Conservation (phyloP, 805 yeast genomes). For the Cyberlindnera amylophila region DNA sequence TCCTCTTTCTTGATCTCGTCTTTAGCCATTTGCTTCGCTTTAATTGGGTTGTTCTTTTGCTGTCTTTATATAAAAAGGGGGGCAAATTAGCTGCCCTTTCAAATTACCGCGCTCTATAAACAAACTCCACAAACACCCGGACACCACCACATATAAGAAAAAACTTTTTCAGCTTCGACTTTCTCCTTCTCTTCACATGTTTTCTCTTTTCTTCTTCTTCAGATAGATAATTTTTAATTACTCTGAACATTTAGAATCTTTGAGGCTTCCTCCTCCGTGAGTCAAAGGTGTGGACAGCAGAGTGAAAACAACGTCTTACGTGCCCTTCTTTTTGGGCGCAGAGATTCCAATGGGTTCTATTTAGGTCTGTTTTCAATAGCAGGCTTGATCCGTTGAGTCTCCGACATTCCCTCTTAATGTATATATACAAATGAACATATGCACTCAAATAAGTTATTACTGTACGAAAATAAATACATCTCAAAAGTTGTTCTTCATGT, state of each 20-base stretch:
- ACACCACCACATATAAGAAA: not conserved
- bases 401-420: slow-evolving; percentile 7
- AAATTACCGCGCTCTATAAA: no score
- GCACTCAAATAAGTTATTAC: not conserved
- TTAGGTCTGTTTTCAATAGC: not conserved
- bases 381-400: slow-evolving; percentile 1
- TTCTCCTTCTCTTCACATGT: not conserved
- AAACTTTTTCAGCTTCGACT: slow-evolving; percentile 10
- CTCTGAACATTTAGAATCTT: slow-evolving; percentile 42
- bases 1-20: slow-evolving; percentile 13
- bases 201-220: slow-evolving; percentile 21
- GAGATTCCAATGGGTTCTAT: slow-evolving; percentile 3
- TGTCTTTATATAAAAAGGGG: not conserved
- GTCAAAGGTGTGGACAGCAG: slow-evolving; percentile 50
- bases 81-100: no score
- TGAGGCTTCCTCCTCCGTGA: slow-evolving; percentile 28
- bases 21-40: slow-evolving; percentile 12
- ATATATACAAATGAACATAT: not conserved
- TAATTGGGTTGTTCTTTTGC: slow-evolving; percentile 1
- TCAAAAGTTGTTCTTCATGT: slow-evolving; percentile 58
- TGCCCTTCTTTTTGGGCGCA: slow-evolving; percentile 7
- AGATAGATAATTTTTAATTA: slow-evolving; percentile 27
- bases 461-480: no score
- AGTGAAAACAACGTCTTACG: slow-evolving; percentile 33
- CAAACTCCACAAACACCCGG: no score